phyloP scores from a whole-genome alignment of 106 monocot genomes.

The Apostasia shenzhenica region DNA sequence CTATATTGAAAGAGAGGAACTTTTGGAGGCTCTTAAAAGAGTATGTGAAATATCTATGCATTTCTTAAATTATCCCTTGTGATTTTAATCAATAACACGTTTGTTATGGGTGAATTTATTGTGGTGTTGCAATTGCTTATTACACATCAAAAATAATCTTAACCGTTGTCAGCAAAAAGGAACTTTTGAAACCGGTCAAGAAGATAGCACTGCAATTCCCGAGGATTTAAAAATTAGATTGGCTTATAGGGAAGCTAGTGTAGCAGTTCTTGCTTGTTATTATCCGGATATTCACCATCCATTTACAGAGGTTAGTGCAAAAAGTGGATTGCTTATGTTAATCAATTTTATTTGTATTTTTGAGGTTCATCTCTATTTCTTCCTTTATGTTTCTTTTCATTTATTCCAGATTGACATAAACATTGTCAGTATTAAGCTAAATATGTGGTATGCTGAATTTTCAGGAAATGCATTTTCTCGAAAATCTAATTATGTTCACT shows the following conservation, averaged over 20 bases:
- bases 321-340: neutral
- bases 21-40: slow-evolving; percentile 71
- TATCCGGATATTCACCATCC: slow-evolving; percentile 55
- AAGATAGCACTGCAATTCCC: slow-evolving; percentile 63
- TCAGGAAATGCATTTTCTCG: slow-evolving; percentile 63
- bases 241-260: slow-evolving; percentile 77
- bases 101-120: neutral
- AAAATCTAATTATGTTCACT: slow-evolving; percentile 68
- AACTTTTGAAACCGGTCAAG: slow-evolving; percentile 85
- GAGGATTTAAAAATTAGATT: slow-evolving; percentile 71
- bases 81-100: neutral
- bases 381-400: neutral
- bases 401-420: slow-evolving; percentile 64
- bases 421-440: slow-evolving; percentile 56
- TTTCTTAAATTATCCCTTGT: neutral
- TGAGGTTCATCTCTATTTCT: neutral
- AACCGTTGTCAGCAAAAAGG: slow-evolving; percentile 74
- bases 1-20: slow-evolving; percentile 66
- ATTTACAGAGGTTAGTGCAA: slow-evolving; percentile 42
- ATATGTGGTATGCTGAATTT: slow-evolving; percentile 66
- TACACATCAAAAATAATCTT: neutral
- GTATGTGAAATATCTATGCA: slow-evolving; percentile 15
- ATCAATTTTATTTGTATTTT: neutral
- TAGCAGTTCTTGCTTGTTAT: slow-evolving; percentile 68
- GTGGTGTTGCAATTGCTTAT: slow-evolving; percentile 1